Percentiles rank a stretch among this genome's conserved stretches.
phyloP scores from a whole-genome alignment of 1,139 yeast species.

The Sugiyamaella castrensis region DNA sequence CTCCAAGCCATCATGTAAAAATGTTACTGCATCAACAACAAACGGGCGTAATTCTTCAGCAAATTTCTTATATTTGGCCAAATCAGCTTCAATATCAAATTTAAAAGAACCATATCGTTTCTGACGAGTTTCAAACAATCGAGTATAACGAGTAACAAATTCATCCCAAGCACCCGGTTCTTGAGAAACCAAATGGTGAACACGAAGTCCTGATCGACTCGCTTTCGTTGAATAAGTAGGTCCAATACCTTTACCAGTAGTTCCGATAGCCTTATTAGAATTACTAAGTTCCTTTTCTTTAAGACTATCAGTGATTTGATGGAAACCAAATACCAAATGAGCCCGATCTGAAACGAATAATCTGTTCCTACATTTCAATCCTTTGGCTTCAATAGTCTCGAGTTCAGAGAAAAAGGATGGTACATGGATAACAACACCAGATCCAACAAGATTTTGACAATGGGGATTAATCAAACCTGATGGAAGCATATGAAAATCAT shows the following conservation, averaged over 20 bases:
- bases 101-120: conserved; percentile 93
- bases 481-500: conserved; percentile 98
- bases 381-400: conserved; percentile 71
- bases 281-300: conserved; percentile 88
- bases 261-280: conserved; percentile 90
- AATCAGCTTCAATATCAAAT: conserved; percentile 77
- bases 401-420: conserved; percentile 92
- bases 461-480: conserved; percentile 93
- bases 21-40: conserved; percentile 88
- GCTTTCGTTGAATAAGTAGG: conserved; percentile 98
- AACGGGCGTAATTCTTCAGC: conserved; percentile 78
- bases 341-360: conserved; percentile 90
- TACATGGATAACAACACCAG: conserved; percentile 94
- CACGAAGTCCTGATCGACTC: conserved; percentile 93
- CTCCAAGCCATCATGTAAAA: conserved; percentile 79
- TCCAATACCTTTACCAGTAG: conserved; percentile 99
- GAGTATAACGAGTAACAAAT: conserved; percentile 72
- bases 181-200: conserved; percentile 89
- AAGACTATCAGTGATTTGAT: conserved; percentile 91
- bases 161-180: conserved; percentile 93
- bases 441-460: conserved; percentile 85
- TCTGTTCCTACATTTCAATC: conserved; percentile 70
- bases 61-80: conserved; percentile 69
- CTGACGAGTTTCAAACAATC: conserved; percentile 75
- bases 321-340: conserved; percentile 95